Base-by-base conservation (phyloP, 2,329 filamentous ascomycete species). In the Talaromyces rugulosus region DNA sequence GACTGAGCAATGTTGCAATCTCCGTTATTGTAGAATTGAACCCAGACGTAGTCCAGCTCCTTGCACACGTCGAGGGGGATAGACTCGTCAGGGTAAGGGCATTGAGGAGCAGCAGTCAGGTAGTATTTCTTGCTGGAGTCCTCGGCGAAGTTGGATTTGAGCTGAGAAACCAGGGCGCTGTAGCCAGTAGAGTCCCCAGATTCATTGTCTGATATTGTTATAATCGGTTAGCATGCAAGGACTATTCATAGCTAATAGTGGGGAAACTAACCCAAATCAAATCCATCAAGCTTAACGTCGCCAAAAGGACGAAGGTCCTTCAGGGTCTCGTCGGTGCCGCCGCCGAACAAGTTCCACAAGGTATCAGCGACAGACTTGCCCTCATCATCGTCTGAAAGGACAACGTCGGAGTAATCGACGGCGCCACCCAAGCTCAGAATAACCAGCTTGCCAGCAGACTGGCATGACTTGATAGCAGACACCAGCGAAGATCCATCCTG, bases 1-100 rank as follows among this genome's bases (percentile, higher is more conserved):
- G 54, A 52, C 36, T 61, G 53, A 0, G 42, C 62, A 27, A 55
- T 16, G 12, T 60, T 42, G 54, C 58, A 61, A 36, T 61, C 54
- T 67, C 83, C 82, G 0, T 80, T 84, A 74, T 85, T 85, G 74
- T 85, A 85, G 71, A 83, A 85, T 63, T 85, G 83, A 31, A 83
- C 75, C 72, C 81, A 85, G 64, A 85, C 66, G 65, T 81, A 83
- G 67, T 85, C 83, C 64, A 85, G 82, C 11, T 65, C 63, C 28
- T 74, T 72, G 14, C 63, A 55, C 57, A 85, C 80, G 4, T 80
- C 80, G 36, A 75, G 59, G 18, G 71, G 69, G 12, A 85, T 73
- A 56, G 81, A 77, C 30, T 66, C 65, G 66, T 85, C 83, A 3
- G 82, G 81, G 27, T 79, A 68, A 4, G 73, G 56, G 65, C 83